These are phyloP conservation scores for Cystofilobasidium capitatum DNA, from an alignment of 768 basidiomycete genomes.

Conservation along the genomic window DNA sequence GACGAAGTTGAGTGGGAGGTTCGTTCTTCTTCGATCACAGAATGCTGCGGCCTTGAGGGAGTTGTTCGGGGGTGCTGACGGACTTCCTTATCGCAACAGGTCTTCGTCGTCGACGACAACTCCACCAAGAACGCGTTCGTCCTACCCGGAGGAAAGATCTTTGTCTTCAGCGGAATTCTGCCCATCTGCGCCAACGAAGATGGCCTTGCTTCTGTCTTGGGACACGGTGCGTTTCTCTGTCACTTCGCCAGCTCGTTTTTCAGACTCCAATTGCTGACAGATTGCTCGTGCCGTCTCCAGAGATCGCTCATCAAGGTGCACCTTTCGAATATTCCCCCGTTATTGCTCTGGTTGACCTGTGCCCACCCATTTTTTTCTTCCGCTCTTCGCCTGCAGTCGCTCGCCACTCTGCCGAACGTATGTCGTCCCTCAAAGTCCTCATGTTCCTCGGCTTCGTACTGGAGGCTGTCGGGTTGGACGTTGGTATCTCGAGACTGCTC, in stretches of 20 bases:
- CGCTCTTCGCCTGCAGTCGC: constrained; percentile 33
- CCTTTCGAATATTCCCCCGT: background rate
- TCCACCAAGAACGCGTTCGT: constrained; percentile 69
- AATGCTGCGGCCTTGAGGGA: background rate
- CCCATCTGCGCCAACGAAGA: constrained; percentile 67
- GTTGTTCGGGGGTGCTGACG: background rate
- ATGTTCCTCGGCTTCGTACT: constrained; percentile 44
- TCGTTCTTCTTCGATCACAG: constrained; percentile 29
- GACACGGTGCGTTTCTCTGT: constrained; percentile 54
- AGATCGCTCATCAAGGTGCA: constrained; percentile 57
- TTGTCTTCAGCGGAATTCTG: constrained; percentile 83
- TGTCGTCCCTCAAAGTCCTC: constrained; percentile 41
- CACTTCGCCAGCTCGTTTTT: background rate
- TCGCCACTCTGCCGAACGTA: constrained; percentile 42
- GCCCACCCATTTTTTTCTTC: constrained; percentile 24
- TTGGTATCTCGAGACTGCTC: constrained; percentile 47
- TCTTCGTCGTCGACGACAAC: constrained; percentile 66
- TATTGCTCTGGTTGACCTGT: background rate
- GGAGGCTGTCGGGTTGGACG: constrained; percentile 50
- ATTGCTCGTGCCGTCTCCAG: constrained; percentile 40
- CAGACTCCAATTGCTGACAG: background rate
- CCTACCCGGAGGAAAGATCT: constrained; percentile 55
- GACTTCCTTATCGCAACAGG: constrained; percentile 47
- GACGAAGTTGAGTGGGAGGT: constrained; percentile 40
- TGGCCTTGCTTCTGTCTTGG: constrained; percentile 71